phyloP scores from a whole-genome alignment of 257 asterid species.

The Nicotiana undulata region DNA sequence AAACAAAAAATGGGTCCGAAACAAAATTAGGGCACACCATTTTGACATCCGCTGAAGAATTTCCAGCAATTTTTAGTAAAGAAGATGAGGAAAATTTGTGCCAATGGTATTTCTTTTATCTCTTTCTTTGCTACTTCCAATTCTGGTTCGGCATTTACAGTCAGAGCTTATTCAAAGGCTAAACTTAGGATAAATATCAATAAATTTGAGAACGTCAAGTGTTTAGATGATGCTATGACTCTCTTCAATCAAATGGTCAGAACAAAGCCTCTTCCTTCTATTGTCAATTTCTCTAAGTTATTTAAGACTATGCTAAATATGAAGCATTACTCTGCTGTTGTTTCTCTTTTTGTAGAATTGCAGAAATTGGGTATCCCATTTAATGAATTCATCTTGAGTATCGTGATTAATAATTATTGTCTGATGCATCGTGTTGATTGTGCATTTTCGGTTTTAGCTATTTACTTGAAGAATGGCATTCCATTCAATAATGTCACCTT shows the following conservation, averaged over 20 bases:
- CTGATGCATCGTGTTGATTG: background rate
- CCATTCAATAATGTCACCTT: background rate
- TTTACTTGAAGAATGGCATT: constrained; percentile 12
- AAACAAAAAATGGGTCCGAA: too few relatives aligned
- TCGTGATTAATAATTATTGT: constrained; percentile 1
- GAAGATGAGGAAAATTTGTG: too few relatives aligned
- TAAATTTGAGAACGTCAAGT: background rate
- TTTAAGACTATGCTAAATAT: constrained; percentile 2
- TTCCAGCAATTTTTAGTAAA: too few relatives aligned
- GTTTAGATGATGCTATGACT: background rate
- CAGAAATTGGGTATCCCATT: background rate
- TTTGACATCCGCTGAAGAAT: too few relatives aligned
- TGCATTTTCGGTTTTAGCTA: constrained; percentile 11
- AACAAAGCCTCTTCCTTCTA: constrained; percentile 6
- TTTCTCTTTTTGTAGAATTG: constrained; percentile 9
- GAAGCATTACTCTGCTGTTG: background rate
- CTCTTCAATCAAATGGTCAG: constrained; percentile 6
- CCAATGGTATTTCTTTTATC: background rate
- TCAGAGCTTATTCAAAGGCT: background rate
- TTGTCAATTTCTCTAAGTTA: background rate
- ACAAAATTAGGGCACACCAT: too few relatives aligned
- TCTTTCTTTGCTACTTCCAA: background rate
- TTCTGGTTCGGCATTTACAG: background rate
- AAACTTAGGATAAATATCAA: background rate
- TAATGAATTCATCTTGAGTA: background rate